These are phyloP conservation scores for Miamiensis avidus DNA, from an alignment of 169 alveolate species.

Conservation along the genomic window DNA sequence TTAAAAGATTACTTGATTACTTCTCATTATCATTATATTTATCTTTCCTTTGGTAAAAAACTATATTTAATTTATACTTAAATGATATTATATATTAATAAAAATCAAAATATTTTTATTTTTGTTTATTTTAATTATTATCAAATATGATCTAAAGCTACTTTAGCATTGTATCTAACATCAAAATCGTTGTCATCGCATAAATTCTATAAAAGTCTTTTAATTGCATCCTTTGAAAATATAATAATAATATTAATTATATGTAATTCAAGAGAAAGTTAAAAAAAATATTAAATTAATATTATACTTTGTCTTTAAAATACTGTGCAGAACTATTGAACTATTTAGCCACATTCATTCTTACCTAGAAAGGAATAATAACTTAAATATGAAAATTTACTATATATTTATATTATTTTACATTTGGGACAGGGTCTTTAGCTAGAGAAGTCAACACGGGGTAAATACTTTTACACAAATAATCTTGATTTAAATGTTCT, in stretches of 20 bases:
- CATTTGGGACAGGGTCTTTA: constrained; percentile 74
- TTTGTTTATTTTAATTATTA: no score
- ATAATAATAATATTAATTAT: constrained; percentile 8
- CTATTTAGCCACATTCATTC: constrained; percentile 68
- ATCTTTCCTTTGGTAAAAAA: no score
- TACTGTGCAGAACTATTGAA: constrained; percentile 29
- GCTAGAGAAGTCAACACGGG: constrained; percentile 57
- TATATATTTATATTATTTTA: constrained; percentile 4
- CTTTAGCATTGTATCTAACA: constrained; percentile 55
- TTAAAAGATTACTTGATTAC: no score
- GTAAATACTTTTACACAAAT: constrained; percentile 51
- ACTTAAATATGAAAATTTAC: no score
- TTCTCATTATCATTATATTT: no score
- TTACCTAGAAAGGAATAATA: not conserved
- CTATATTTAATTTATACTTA: no score
- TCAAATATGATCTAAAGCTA: constrained; percentile 34
- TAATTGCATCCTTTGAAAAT: constrained; percentile 22
- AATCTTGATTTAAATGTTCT: constrained; percentile 50
- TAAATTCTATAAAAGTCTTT: constrained; percentile 41
- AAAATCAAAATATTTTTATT: no score
- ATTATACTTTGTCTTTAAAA: constrained; percentile 56
- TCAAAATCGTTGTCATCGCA: constrained; percentile 59
- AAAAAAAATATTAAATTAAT: no score
- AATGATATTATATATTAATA: no score
- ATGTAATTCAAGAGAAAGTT: no score